phyloP scores from a whole-genome alignment of 2,329 filamentous ascomycete genomes.

The Cyphellophora attinorum region DNA sequence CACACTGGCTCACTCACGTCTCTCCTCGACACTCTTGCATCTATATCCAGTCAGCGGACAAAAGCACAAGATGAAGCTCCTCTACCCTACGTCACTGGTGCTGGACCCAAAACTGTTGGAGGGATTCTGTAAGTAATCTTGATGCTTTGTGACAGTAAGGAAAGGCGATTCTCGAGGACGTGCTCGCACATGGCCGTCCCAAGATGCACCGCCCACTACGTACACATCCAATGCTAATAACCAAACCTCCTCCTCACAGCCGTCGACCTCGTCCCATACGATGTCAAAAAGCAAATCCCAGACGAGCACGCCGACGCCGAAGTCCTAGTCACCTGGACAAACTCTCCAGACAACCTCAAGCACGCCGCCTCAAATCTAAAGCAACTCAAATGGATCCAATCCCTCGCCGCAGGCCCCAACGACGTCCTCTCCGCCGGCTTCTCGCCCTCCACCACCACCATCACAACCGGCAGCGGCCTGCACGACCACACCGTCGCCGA shows the following conservation, averaged over 20 bases:
- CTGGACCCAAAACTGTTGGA: conserved; percentile 47
- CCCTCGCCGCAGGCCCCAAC: conserved; percentile 56
- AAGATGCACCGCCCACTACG: too few species aligned
- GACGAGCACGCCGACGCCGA: conserved; percentile 50
- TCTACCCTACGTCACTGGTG: conserved; percentile 55
- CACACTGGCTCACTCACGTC: too few species aligned
- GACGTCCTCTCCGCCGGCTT: conserved; percentile 56
- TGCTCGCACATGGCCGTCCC: too few species aligned
- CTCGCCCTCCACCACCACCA: conserved; percentile 37
- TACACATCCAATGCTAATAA: too few species aligned
- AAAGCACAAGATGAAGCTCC: conserved; percentile 43
- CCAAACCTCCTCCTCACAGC: too few species aligned
- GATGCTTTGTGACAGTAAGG: too few species aligned
- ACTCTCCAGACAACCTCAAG: conserved; percentile 47
- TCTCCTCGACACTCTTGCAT: too few species aligned
- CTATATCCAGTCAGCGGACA: too few species aligned
- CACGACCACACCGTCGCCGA: conserved; percentile 58
- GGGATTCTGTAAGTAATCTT: too few species aligned
- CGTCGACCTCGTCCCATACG: conserved; percentile 49
- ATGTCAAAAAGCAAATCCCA: conserved; percentile 47
- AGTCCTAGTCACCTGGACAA: conserved; percentile 54
- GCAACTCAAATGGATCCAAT: conserved; percentile 56
- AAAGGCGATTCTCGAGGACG: too few species aligned
- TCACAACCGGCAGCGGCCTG: conserved; percentile 54
- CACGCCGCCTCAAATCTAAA: conserved; percentile 47